phyloP scores from a whole-genome alignment of 2,329 filamentous ascomycete genomes.

The Cytospora chrysosperma region DNA sequence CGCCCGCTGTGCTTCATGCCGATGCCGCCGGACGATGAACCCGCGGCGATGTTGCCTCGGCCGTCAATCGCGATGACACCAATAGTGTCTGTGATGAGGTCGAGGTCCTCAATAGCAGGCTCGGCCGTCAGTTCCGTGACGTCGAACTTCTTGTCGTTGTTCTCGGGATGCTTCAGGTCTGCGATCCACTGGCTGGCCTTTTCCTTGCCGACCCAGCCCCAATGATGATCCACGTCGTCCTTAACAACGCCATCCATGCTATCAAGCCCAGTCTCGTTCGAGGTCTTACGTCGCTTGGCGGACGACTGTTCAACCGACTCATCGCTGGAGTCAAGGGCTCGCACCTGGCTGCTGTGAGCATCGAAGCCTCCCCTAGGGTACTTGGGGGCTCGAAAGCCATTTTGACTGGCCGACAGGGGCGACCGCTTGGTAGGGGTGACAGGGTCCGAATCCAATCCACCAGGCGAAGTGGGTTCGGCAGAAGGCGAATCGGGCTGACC shows the following conservation, averaged over 20 bases:
- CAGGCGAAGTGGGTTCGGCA: slow-evolving; percentile 1
- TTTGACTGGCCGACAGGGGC: neutral
- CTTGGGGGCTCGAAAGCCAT: neutral
- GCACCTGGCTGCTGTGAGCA: neutral
- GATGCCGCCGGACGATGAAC: slow-evolving; percentile 94
- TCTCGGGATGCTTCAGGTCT: neutral
- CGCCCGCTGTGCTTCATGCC: slow-evolving; percentile 96
- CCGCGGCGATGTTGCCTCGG: slow-evolving; percentile 84
- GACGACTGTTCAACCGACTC: neutral
- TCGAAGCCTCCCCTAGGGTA: neutral
- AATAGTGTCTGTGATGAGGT: slow-evolving; percentile 84
- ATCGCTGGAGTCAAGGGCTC: neutral
- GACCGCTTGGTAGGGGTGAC: slow-evolving; percentile 16
- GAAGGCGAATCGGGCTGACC: slow-evolving; percentile 60
- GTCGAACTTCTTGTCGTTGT: slow-evolving; percentile 4
- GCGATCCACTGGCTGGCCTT: neutral
- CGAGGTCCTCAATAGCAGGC: slow-evolving; percentile 37
- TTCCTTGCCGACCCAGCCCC: neutral
- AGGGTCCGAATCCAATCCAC: neutral
- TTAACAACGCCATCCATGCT: neutral
- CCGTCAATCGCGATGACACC: slow-evolving; percentile 91
- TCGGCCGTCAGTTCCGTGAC: slow-evolving; percentile 20
- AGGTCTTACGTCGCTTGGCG: slow-evolving; percentile 21
- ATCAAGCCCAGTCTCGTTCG: neutral
- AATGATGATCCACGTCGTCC: neutral